Evolutionary conservation across 768 basidiomycete genomes (phyloP), one percentile per base, ranked within the genome.

Genomic region (Tricholoma flavovirens): DNA sequence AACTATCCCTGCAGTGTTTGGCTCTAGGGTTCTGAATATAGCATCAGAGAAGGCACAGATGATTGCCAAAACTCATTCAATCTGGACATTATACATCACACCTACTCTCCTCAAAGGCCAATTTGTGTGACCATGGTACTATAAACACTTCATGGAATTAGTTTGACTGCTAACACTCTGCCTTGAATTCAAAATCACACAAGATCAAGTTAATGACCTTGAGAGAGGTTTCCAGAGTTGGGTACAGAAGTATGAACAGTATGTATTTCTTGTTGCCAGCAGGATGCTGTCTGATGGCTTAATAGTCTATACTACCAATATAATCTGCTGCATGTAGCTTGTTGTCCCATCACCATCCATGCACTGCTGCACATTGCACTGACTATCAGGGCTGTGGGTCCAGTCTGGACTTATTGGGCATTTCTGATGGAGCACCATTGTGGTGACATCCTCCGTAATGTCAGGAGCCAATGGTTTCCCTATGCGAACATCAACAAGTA

Each of bases 131-230:
- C 50, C 54, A 3, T 60, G 56, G 19, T 79, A 78, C 58, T 79
- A 74, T 56, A 56, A 67, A 0, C 77, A 80, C 58, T 77, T 79
- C 55, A 48, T 77, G 5, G n/a, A 64, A 1, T 70, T 80, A 12
- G 71, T 76, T 21, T 36, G 57, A 4, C 68, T 79, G 2, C 58
- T 79, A 43, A 66, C 69, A 21, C 43, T 59, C 3, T 71, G 71
- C 50, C 66, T 80, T 5, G 64, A 75, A 43, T 75, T 70, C 33
- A 64, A 69, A 49, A 53, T 70, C n/a, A 56, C 58, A 0, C 19
- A 36, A 15, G 53, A 48, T 1, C 66, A 72, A 30, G 56, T 75
- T n/a, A 40, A 58, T 3, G 35, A 52, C 7, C 52, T 76, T 2
- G 49, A 66, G 1, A 24, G 5, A 6, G 71, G 70, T 0, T 72